These are phyloP conservation scores for Boletus rufocinnamomeus DNA, from an alignment of 768 basidiomycete genomes.

Conservation along the genomic window DNA sequence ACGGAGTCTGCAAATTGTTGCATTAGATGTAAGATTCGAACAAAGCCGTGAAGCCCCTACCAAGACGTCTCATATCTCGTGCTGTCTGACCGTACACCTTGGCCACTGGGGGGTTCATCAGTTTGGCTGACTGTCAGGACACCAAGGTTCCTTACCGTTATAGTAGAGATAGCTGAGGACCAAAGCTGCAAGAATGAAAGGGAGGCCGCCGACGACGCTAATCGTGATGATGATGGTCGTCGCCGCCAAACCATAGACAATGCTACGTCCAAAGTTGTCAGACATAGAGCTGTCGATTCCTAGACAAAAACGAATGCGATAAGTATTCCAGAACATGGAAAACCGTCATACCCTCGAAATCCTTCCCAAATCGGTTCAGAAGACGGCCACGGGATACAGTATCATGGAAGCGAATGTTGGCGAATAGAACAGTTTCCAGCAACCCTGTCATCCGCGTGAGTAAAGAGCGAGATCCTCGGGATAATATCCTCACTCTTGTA, in stretches of 20 bases:
- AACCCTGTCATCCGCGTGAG: slow-evolving; percentile 42
- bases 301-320: slow-evolving; percentile 31
- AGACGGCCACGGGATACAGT: slow-evolving; percentile 84
- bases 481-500: slow-evolving; percentile 57
- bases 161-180: slow-evolving; percentile 66
- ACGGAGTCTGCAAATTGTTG: slow-evolving; percentile 41
- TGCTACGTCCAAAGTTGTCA: slow-evolving; percentile 82
- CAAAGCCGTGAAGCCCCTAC: slow-evolving; percentile 37
- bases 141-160: slow-evolving; percentile 49
- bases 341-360: slow-evolving; percentile 63
- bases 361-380: slow-evolving; percentile 85
- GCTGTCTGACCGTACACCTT: slow-evolving; percentile 80
- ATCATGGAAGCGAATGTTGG: slow-evolving; percentile 91
- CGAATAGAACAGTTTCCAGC: slow-evolving; percentile 80
- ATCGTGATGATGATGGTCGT: slow-evolving; percentile 72
- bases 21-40: slow-evolving; percentile 1
- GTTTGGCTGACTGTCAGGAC: not conserved
- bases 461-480: not conserved
- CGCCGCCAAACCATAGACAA: slow-evolving; percentile 70
- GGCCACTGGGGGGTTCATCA: slow-evolving; percentile 33
- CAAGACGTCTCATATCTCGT: slow-evolving; percentile 79
- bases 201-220: slow-evolving; percentile 74
- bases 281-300: slow-evolving; percentile 82
- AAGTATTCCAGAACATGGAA: not conserved
- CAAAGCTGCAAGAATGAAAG: slow-evolving; percentile 64